Evolutionary conservation across 306 rosid species (phyloP).

Genomic region (Luffa acutangula): DNA sequence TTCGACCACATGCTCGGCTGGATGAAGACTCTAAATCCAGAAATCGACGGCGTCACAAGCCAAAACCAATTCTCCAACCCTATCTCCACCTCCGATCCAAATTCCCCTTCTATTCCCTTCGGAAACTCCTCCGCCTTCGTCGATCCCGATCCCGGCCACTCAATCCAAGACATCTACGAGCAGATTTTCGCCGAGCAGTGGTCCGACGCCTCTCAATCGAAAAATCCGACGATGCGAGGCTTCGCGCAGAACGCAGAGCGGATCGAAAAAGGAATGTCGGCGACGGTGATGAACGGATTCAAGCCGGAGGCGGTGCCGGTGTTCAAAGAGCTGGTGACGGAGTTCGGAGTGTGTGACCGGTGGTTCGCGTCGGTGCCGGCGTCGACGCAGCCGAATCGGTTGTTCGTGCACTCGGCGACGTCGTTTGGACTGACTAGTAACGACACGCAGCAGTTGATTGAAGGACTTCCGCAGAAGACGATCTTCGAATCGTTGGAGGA

Average conservation of each 20-base stretch:
- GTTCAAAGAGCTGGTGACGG: slow-evolving; percentile 36
- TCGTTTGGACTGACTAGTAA: slow-evolving; percentile 52
- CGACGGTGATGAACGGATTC: slow-evolving; percentile 63
- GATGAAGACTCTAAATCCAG: slow-evolving; percentile 61
- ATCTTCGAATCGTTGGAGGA: slow-evolving; percentile 69
- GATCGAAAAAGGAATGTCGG: slow-evolving; percentile 23
- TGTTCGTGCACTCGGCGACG: slow-evolving; percentile 70
- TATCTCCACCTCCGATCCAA: slow-evolving; percentile 33
- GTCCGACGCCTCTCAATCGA: slow-evolving; percentile 37
- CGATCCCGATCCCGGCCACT: slow-evolving; percentile 75
- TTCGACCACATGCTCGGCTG: slow-evolving; percentile 88
- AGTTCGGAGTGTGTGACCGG: slow-evolving; percentile 66
- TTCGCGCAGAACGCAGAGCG: slow-evolving; percentile 50
- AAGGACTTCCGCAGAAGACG: slow-evolving; percentile 77
- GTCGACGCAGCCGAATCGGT: slow-evolving; percentile 72
- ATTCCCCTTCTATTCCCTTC: slow-evolving; percentile 25
- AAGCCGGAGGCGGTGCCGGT: slow-evolving; percentile 45
- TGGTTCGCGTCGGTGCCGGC: slow-evolving; percentile 79
- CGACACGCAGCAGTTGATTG: slow-evolving; percentile 32
- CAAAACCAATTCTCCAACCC: slow-evolving; percentile 34
- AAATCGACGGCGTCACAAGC: slow-evolving; percentile 54
- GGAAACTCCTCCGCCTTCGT: slow-evolving; percentile 32
- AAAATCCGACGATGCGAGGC: slow-evolving; percentile 52
- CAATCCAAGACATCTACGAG: slow-evolving; percentile 62
- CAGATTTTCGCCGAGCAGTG: slow-evolving; percentile 70